Percentiles rank a stretch among this genome's conserved stretches.
These are phyloP conservation scores for Phytophthora vignae DNA, from an alignment of 352 stramenopile genomes.

Conservation along the genomic window DNA sequence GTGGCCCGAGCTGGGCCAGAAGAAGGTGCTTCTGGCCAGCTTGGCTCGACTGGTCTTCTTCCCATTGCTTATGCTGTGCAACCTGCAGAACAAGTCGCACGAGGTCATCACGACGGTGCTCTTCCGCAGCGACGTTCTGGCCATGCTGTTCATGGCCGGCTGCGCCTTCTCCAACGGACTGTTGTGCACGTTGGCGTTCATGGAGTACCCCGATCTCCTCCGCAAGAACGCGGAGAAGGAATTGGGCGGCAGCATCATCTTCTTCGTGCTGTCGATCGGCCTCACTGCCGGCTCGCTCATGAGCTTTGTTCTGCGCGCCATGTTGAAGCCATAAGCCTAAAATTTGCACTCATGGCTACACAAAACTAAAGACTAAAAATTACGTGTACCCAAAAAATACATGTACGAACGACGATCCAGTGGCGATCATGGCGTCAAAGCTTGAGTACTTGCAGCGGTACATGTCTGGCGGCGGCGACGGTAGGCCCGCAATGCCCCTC, in stretches of 20 bases:
- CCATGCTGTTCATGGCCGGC: constrained; percentile 60
- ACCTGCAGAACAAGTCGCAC: constrained; percentile 74
- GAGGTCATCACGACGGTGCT: constrained; percentile 75
- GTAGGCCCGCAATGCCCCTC: constrained; percentile 24
- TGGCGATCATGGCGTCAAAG: constrained; percentile 64
- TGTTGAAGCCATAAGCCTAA: constrained; percentile 69
- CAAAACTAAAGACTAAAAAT: constrained; percentile 4
- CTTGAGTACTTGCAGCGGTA: constrained; percentile 86
- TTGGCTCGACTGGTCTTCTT: constrained; percentile 62
- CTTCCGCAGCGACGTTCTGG: constrained; percentile 75
- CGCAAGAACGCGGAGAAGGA: constrained; percentile 71
- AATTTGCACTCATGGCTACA: constrained; percentile 1
- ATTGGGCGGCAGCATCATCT: constrained; percentile 81
- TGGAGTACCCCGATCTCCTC: constrained; percentile 76
- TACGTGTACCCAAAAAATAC: constrained; percentile 13
- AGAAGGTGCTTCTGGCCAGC: constrained; percentile 48
- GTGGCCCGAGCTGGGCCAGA: constrained; percentile 38
- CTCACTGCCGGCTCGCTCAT: constrained; percentile 78
- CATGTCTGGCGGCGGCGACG: constrained; percentile 47
- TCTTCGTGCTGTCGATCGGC: constrained; percentile 81
- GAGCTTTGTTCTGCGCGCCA: constrained; percentile 77
- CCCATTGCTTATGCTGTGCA: constrained; percentile 80
- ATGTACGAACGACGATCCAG: constrained; percentile 1
- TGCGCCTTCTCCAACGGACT: constrained; percentile 81
- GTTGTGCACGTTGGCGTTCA: constrained; percentile 75